A percentile compares a stretch with the other conserved stretches of the same genome.
Evolutionary conservation across 208 protist species (phyloP).

Genomic region (Leishmania mexicana): DNA sequence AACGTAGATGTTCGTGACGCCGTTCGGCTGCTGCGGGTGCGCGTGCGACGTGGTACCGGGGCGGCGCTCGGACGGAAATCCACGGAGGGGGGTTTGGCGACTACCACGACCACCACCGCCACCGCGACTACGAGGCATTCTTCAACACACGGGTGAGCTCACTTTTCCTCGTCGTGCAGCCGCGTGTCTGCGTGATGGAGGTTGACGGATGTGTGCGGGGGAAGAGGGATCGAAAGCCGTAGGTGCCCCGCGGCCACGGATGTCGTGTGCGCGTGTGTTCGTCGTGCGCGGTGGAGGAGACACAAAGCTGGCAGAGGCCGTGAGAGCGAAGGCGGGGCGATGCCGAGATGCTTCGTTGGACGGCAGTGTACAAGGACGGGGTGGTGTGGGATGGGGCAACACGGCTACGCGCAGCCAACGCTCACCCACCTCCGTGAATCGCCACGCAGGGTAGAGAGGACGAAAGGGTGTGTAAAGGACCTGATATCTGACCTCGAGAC

Average conservation of each 20-base stretch:
- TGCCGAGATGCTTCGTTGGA: too few relatives aligned
- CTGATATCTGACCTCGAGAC: neutral
- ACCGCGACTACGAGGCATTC: neutral
- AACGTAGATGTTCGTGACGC: constrained; percentile 83
- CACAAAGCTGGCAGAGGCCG: too few relatives aligned
- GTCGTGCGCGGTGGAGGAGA: too few relatives aligned
- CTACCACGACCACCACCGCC: neutral
- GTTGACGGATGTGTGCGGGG: neutral
- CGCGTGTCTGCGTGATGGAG: neutral
- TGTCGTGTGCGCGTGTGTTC: too few relatives aligned
- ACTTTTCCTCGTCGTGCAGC: neutral
- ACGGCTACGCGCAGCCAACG: too few relatives aligned
- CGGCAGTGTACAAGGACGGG: too few relatives aligned
- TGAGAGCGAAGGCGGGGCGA: too few relatives aligned
- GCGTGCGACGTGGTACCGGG: constrained; percentile 12
- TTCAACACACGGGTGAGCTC: neutral
- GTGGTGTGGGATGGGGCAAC: too few relatives aligned
- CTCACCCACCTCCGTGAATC: too few relatives aligned
- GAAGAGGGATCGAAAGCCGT: neutral
- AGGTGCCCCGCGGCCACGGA: neutral
- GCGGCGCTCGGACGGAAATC: neutral
- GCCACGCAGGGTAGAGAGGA: neutral
- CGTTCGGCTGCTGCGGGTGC: constrained; percentile 33
- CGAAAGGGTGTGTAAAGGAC: neutral
- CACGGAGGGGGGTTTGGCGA: neutral